Evolutionary conservation across 192 early-diverging fungal species (phyloP).

Genomic region (Gryganskiella cystojenkinii): DNA sequence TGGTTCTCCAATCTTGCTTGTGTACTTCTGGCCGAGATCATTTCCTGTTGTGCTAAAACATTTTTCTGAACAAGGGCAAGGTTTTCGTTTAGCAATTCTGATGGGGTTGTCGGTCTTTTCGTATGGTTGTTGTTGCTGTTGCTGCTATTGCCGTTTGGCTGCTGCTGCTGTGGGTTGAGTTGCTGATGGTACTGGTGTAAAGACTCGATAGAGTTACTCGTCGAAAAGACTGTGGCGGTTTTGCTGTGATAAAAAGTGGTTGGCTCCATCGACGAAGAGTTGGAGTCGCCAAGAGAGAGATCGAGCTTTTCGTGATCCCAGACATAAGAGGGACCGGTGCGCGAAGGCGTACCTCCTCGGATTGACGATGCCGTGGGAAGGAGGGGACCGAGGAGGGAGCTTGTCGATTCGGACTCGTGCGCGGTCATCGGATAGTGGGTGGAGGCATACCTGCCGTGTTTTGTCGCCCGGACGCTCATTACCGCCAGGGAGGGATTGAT

Average conservation of each 20-base stretch:
- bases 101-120: background rate
- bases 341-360: too few species aligned
- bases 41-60: slow-evolving; percentile 44
- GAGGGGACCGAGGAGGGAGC: slow-evolving; percentile 23
- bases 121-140: slow-evolving; percentile 24
- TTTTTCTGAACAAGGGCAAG: slow-evolving; percentile 49
- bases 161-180: slow-evolving; percentile 8
- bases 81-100: slow-evolving; percentile 47
- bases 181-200: slow-evolving; percentile 16
- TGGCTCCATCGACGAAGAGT: background rate
- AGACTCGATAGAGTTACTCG: too few species aligned
- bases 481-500: background rate
- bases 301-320: slow-evolving; percentile 13
- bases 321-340: background rate
- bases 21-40: slow-evolving; percentile 33
- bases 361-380: slow-evolving; percentile 12
- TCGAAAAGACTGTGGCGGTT: background rate
- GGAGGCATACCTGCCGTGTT: slow-evolving; percentile 22
- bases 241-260: background rate
- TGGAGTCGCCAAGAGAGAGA: too few species aligned
- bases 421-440: slow-evolving; percentile 19
- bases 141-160: slow-evolving; percentile 6
- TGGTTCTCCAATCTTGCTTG: slow-evolving; percentile 60
- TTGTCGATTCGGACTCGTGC: slow-evolving; percentile 12
- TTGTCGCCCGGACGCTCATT: slow-evolving; percentile 30